Evolutionary conservation across 345 rosid genomes (phyloP), one percentile per base, ranked within the genome.

Genomic region (Syzygium aqueum): DNA sequence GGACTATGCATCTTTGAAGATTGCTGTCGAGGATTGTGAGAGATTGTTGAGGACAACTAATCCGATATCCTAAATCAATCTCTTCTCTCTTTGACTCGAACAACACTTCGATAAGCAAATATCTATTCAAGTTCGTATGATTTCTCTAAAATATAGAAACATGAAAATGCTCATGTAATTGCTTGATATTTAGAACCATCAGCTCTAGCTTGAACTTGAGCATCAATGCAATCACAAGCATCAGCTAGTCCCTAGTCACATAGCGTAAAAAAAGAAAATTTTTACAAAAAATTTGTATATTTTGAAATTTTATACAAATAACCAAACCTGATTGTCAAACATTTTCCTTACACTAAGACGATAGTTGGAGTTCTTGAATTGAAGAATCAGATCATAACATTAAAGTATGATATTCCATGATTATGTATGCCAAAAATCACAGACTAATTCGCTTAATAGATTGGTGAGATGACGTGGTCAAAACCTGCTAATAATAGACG

Each of bases 171-270:
- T 61, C 67, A 27, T n/a, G 17, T 0, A 27, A 61, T 61, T 59
- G 65, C 30, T 11, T 59, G 30, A 59, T 57, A 57, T 57, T 25
- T 59, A 59, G 65, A 59, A 59, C 30, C 30, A 59, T 59, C 14
- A 25, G 30, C 0, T 59, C 3, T 25, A 59, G 65, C 65, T 59
- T 59, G 25, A 59, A 59, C 65, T 25, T 59, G 28, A 61, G 17
- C 17, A n/a, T 61, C 2, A 2, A 0, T 1, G 8, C 0, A 0
- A 27, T n/a, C 12, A 13, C 17, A 61, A 61, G 33, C 17, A 61
- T 61, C 7, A 0, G 7, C 11, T 25, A 25, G 0, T 61, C 6
- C 8, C 3, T 27, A 7, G 33, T 61, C 67, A 61, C 15, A 6
- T 5, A n/a, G 28, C 33, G 5, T 11, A 11, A 57, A 57, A 59